Conservation (phyloP, 768 basidiomycete species). For the Lepiota brunneoincarnata region DNA sequence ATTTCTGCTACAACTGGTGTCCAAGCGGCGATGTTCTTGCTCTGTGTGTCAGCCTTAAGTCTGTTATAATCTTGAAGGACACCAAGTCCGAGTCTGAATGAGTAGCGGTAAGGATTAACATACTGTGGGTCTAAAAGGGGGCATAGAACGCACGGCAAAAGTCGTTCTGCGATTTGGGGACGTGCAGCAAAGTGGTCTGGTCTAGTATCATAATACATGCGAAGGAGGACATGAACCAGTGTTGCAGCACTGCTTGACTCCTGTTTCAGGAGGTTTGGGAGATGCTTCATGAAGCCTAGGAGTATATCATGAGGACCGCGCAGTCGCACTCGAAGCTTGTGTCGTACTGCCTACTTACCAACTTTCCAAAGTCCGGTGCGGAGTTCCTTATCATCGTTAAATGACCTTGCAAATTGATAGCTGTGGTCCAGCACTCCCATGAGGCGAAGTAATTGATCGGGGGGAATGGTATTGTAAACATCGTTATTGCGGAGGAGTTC, state of each 20-base stretch:
- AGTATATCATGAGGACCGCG: background rate
- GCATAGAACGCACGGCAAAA: constrained; percentile 57
- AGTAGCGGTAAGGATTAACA: constrained; percentile 10
- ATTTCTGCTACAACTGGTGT: constrained; percentile 98
- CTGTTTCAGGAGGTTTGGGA: constrained; percentile 96
- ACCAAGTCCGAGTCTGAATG: constrained; percentile 73
- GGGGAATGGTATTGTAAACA: constrained; percentile 91
- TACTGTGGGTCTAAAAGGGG: background rate
- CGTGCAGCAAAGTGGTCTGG: constrained; percentile 82
- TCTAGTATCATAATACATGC: constrained; percentile 94
- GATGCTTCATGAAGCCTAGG: constrained; percentile 97
- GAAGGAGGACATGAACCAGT: constrained; percentile 84
- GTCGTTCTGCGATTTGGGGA: constrained; percentile 72
- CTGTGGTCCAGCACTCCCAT: constrained; percentile 97
- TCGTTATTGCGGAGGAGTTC: constrained; percentile 90
- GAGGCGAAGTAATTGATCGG: constrained; percentile 86
- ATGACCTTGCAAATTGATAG: constrained; percentile 95
- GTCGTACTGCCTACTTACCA: constrained; percentile 53
- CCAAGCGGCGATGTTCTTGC: constrained; percentile 96
- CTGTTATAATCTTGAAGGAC: constrained; percentile 91
- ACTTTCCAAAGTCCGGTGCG: constrained; percentile 99
- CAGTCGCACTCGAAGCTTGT: background rate
- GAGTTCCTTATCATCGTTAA: constrained; percentile 98
- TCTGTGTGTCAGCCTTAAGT: constrained; percentile 85
- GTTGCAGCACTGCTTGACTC: constrained; percentile 97